Evolutionary conservation across 108 stramenopile genomes (phyloP).

Genomic region (Conticribra guillardii): DNA sequence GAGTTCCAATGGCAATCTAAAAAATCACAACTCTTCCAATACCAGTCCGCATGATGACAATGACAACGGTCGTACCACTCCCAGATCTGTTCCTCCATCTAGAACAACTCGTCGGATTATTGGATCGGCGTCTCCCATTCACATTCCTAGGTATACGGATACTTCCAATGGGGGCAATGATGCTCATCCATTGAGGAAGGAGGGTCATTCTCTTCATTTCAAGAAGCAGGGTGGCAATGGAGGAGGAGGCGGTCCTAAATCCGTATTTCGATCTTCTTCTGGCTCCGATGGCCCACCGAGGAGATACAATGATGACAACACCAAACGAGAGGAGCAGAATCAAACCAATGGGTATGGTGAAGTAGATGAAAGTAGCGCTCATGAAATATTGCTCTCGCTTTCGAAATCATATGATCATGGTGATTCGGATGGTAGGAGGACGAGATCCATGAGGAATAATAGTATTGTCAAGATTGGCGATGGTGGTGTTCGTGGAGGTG

Average conservation of each 20-base stretch:
- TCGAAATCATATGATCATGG: slow-evolving; percentile 43
- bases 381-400: slow-evolving; percentile 38
- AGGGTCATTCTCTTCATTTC: slow-evolving; percentile 3
- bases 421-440: neutral
- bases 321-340: too few relatives aligned
- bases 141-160: slow-evolving; percentile 57
- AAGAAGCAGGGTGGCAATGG: neutral
- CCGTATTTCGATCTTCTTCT: slow-evolving; percentile 5
- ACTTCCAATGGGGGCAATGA: slow-evolving; percentile 7
- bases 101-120: slow-evolving; percentile 59
- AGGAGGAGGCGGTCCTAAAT: neutral
- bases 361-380: slow-evolving; percentile 15
- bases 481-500: neutral
- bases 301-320: too few relatives aligned
- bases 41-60: too few relatives aligned
- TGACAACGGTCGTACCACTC: neutral
- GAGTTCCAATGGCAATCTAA: too few relatives aligned
- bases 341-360: neutral
- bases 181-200: slow-evolving; percentile 6
- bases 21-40: too few relatives aligned
- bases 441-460: neutral
- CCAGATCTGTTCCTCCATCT: neutral
- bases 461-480: neutral
- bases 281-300: neutral
- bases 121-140: slow-evolving; percentile 76